Conservation (phyloP, 805 yeast genomes). For the Wickerhamomyces canadensis region DNA sequence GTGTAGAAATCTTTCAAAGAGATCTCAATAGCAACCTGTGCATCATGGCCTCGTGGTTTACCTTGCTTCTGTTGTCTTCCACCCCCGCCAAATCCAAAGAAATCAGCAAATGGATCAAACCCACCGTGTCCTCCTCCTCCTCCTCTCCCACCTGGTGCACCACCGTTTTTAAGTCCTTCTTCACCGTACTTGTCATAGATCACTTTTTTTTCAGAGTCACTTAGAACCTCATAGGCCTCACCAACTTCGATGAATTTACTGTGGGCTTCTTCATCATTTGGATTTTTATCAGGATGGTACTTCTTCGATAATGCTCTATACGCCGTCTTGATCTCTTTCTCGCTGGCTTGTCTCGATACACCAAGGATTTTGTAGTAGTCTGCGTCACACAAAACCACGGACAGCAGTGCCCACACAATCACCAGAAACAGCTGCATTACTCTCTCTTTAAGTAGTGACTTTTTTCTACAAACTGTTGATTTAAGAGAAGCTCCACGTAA, state of each 20-base stretch:
- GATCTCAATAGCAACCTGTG: constrained; percentile 50
- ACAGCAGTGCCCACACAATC: not conserved
- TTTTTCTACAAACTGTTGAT: not conserved
- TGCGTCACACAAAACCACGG: constrained; percentile 23
- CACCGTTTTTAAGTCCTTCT: constrained; percentile 63
- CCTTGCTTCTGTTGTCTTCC: constrained; percentile 29
- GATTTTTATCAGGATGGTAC: constrained; percentile 93
- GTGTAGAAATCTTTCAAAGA: constrained; percentile 60
- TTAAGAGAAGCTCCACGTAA: not conserved
- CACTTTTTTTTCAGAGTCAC: constrained; percentile 61
- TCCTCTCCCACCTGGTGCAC: constrained; percentile 36
- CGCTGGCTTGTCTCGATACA: constrained; percentile 60
- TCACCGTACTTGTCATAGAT: constrained; percentile 75
- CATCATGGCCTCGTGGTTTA: constrained; percentile 55
- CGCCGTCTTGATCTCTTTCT: constrained; percentile 79
- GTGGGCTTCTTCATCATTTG: constrained; percentile 75
- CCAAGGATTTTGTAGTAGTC: constrained; percentile 66
- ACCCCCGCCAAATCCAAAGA: constrained; percentile 39
- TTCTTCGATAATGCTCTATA: constrained; percentile 77
- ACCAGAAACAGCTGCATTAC: no score
- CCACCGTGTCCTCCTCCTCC: constrained; percentile 33
- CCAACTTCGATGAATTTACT: constrained; percentile 85
- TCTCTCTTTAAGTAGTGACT: no score
- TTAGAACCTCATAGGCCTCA: constrained; percentile 85
- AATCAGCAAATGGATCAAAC: constrained; percentile 60